phyloP scores from a whole-genome alignment of 108 stramenopile genomes.

The Poteriospumella lacustris region DNA sequence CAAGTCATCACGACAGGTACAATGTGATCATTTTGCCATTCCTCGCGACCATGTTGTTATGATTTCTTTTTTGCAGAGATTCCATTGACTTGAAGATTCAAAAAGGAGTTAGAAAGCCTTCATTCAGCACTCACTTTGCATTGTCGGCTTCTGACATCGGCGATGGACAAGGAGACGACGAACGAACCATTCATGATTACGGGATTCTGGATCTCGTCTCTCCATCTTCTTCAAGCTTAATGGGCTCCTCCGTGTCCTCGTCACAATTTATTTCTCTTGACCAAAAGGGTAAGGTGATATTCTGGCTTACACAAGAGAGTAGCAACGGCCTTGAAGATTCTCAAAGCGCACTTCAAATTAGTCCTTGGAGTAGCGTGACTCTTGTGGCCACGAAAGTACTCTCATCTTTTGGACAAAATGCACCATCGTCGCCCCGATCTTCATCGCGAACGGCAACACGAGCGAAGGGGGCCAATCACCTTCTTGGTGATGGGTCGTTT shows the following conservation, averaged over 20 bases:
- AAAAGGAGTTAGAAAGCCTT: slow-evolving; percentile 13
- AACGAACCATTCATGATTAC: not conserved
- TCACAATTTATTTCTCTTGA: slow-evolving; percentile 14
- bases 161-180: not conserved
- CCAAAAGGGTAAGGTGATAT: not conserved
- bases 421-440: no score
- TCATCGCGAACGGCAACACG: no score
- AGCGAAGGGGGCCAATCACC: no score
- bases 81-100: not conserved
- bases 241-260: not conserved
- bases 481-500: no score
- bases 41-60: no score
- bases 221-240: not conserved
- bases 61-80: no score
- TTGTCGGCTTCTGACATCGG: not conserved
- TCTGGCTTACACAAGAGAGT: slow-evolving; percentile 2
- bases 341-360: no score
- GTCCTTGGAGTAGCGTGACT: no score
- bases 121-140: not conserved
- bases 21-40: no score
- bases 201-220: not conserved
- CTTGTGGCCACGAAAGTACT: no score
- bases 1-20: not conserved
- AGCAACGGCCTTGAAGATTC: no score
- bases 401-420: no score